phyloP scores from a whole-genome alignment of 2,329 filamentous ascomycete species.

The Calcarisporium arbuscula region DNA sequence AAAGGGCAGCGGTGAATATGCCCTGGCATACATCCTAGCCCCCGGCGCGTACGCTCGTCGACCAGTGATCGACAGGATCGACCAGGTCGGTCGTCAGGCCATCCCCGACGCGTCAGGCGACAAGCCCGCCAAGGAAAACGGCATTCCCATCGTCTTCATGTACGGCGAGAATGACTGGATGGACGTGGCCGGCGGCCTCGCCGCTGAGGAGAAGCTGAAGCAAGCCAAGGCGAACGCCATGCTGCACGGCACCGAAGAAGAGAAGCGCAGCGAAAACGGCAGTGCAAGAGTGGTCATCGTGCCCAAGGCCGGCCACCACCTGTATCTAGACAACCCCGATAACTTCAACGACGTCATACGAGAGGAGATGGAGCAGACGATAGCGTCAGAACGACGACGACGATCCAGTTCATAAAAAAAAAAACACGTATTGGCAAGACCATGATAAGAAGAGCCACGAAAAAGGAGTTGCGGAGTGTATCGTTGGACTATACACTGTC shows the following conservation, averaged over 20 bases:
- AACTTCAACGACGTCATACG: constrained; percentile 49
- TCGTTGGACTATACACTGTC: no score
- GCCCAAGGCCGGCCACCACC: constrained; percentile 50
- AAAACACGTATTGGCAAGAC: no score
- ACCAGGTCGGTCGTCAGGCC: constrained; percentile 73
- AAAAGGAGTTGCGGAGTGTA: no score
- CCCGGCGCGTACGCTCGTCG: constrained; percentile 87
- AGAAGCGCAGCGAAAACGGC: constrained; percentile 67
- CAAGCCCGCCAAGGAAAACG: constrained; percentile 43
- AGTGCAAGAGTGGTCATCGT: constrained; percentile 78
- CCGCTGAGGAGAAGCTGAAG: constrained; percentile 72
- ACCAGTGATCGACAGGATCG: constrained; percentile 81
- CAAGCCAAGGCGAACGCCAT: constrained; percentile 57
- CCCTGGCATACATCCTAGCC: constrained; percentile 83
- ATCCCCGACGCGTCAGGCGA: constrained; percentile 25
- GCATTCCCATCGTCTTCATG: constrained; percentile 83
- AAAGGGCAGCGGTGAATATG: constrained; percentile 88
- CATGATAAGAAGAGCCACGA: no score
- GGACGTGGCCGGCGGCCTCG: constrained; percentile 82
- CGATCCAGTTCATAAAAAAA: background rate
- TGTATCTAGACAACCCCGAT: constrained; percentile 54
- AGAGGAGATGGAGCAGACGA: constrained; percentile 48
- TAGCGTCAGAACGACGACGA: constrained; percentile 21
- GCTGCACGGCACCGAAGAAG: constrained; percentile 56
- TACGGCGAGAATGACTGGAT: constrained; percentile 99